These are phyloP conservation scores for Cokeromyces recurvatus DNA, from an alignment of 371 early-diverging fungal species.

Conservation along the genomic window DNA sequence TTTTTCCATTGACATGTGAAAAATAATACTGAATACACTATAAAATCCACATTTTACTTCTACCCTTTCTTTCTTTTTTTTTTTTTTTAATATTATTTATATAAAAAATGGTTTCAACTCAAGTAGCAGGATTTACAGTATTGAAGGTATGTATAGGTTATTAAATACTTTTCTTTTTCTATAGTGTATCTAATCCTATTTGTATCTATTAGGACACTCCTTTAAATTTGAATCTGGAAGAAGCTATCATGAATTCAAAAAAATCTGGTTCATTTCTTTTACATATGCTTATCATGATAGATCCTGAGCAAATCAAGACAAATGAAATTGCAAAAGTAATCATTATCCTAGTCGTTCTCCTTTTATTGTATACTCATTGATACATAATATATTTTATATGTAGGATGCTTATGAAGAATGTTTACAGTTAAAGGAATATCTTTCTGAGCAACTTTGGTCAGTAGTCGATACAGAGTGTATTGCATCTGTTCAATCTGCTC, in stretches of 20 bases:
- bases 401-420: conserved; percentile 42
- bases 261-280: conserved; percentile 24
- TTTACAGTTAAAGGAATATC: conserved; percentile 27
- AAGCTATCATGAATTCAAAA: conserved; percentile 26
- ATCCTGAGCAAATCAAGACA: conserved; percentile 26
- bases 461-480: conserved; percentile 31
- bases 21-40: conserved; percentile 2
- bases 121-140: conserved; percentile 24
- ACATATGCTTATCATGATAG: conserved; percentile 30
- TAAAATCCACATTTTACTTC: not conserved
- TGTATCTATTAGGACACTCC: too few relatives aligned
- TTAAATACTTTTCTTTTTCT: too few relatives aligned
- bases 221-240: conserved; percentile 26
- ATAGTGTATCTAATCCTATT: not conserved
- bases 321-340: conserved; percentile 39
- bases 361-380: not conserved
- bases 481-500: conserved; percentile 19
- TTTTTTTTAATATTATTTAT: not conserved
- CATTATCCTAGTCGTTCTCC: not conserved
- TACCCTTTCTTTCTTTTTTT: not conserved
- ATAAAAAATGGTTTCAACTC: too few relatives aligned
- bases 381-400: too few relatives aligned
- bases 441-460: conserved; percentile 42
- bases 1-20: conserved; percentile 1
- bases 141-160: conserved; percentile 9